Conservation (phyloP, 2,329 filamentous ascomycete species). For the Fusarium sp. region DNA sequence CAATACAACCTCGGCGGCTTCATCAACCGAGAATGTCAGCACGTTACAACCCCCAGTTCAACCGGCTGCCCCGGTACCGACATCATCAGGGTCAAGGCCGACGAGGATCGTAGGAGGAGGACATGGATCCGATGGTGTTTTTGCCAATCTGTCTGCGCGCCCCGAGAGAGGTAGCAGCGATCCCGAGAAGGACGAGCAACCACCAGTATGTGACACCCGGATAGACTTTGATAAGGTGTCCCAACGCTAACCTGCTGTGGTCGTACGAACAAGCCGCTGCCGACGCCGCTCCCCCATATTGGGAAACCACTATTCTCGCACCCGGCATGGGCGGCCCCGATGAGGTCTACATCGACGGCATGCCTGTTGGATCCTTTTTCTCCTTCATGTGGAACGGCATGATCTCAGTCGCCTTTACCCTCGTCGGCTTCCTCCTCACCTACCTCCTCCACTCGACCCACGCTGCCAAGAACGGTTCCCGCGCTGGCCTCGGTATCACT, state of each 20-base stretch:
- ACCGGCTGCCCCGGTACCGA: constrained; percentile 23
- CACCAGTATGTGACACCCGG: constrained; percentile 75
- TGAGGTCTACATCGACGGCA: constrained; percentile 96
- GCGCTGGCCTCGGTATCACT: constrained; percentile 92
- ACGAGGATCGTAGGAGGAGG: constrained; percentile 72
- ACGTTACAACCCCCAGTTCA: constrained; percentile 24
- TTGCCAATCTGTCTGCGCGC: constrained; percentile 93
- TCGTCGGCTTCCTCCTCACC: constrained; percentile 96
- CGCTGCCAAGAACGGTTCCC: constrained; percentile 96
- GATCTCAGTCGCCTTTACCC: constrained; percentile 97
- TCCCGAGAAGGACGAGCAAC: constrained; percentile 85
- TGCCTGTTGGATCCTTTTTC: constrained; percentile 90
- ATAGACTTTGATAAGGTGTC: background rate
- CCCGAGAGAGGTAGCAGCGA: constrained; percentile 82
- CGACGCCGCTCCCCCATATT: constrained; percentile 95
- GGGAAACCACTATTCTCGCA: constrained; percentile 97
- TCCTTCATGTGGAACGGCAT: constrained; percentile 92
- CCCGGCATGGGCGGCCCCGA: constrained; percentile 90
- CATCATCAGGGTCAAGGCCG: constrained; percentile 53
- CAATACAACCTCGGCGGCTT: constrained; percentile 51
- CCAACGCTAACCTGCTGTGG: constrained; percentile 60
- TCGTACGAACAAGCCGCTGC: constrained; percentile 98
- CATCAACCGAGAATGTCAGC: constrained; percentile 35
- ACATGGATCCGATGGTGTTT: constrained; percentile 91
- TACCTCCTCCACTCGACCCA: constrained; percentile 98